Base-by-base conservation (phyloP, 1,284 basidiomycete species). In the Leccinum griseonigrum region DNA sequence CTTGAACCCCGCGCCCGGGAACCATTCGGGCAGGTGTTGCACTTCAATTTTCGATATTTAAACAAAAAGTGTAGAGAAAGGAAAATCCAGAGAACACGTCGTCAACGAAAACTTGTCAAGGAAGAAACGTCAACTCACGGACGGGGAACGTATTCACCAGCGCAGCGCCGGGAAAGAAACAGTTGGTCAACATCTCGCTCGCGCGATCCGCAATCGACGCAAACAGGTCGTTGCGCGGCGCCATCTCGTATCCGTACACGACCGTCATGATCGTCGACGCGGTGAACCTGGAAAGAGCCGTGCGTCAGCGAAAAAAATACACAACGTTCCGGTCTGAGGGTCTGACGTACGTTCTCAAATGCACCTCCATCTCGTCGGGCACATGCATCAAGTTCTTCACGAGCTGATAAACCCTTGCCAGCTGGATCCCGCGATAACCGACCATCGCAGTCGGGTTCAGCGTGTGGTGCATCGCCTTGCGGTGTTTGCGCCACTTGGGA, bases 311-410 rank as follows among this genome's bases (percentile, higher is more conserved):
- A n/a, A n/a, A n/a, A n/a, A n/a, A n/a, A 11, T n/a, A n/a, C n/a
- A n/a, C n/a, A n/a, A n/a, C n/a, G n/a, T n/a, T n/a, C n/a, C n/a
- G n/a, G n/a, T n/a, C n/a, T n/a, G n/a, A n/a, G n/a, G n/a, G n/a
- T n/a, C n/a, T n/a, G n/a, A n/a, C n/a, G n/a, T n/a, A n/a, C n/a
- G n/a, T n/a, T n/a, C n/a, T n/a, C n/a, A n/a, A n/a, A n/a, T n/a
- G n/a, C 34, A 72, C 67, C 10, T 75, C 68, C 60, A 81, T 75
- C 16, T 77, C 69, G 0, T 76, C 68, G 2, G 80, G 78, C 0
- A 66, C 69, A 16, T 69, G 67, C 13, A 77, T 66, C 29, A 82
- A 68, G 22, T 71, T 69, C 31, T 67, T 70, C 29, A 77, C 63
- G 6, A 81, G 69, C 56, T 69, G 64, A 6, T 60, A 62, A 1